Base-by-base conservation (phyloP, 805 yeast species). In the Candida corydali region DNA sequence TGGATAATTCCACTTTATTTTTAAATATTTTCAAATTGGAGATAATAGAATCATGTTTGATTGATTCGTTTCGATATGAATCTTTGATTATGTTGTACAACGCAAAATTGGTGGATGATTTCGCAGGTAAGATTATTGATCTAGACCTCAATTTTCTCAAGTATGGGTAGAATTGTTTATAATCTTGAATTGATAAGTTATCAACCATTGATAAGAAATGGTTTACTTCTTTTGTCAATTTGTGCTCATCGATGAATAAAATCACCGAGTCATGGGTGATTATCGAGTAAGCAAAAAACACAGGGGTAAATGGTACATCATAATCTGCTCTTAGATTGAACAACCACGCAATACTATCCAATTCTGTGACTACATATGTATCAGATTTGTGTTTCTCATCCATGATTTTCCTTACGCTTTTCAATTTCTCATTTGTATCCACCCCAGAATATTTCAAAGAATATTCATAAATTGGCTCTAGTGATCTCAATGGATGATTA, bases 331-430 rank as follows among this genome's bases (percentile, higher is more conserved):
- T 76, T 38, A 91, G 62, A 53, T 91, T 91, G 53, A 88, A 73
- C 29, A 88, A 61, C 96, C 96, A 89, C 6, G 95, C 93, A 43
- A 88, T 77, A 47, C 89, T 96, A 62, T 91, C 97, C 36, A 89
- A 61, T 1, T 88, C 79, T n/a, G 79, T 69, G 3, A 86, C 66
- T 10, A 88, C 63, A 31, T 86, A 66, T 26, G 44, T 46, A 39
- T 54, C 41, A 3, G 48, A 50, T n/a, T n/a, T n/a, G n/a, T n/a
- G n/a, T n/a, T n/a, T n/a, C n/a, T n/a, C n/a, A 5, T 41, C 32
- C 50, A 78, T 57, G 8, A 52, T 45, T 0, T 52, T 41, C 32
- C 69, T 50, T 7, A 65, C 51, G 17, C 56, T 40, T 7, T 37
- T 20, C n/a, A 67, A 27, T 39, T 67, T 67, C 14, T 48, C 47